phyloP scores from a whole-genome alignment of 257 asterid species.

The Lycium ferocissimum region DNA sequence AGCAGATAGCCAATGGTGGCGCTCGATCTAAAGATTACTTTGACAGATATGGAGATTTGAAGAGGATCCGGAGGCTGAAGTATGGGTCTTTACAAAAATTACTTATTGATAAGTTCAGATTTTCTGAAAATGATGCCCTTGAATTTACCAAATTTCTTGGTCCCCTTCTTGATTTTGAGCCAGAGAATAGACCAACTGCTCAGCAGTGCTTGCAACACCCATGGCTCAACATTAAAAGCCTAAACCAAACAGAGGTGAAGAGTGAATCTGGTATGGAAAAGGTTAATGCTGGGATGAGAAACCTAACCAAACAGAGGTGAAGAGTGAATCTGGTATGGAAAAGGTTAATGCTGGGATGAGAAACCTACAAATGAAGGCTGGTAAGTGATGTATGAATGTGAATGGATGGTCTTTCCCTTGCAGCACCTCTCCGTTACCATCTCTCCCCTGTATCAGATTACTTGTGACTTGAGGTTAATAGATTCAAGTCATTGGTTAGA shows the following conservation, averaged over 20 bases:
- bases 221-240: slow-evolving; percentile 62
- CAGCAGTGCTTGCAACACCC: slow-evolving; percentile 86
- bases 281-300: slow-evolving; percentile 60
- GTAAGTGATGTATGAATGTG: slow-evolving; percentile 53
- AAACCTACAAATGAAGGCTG: slow-evolving; percentile 60
- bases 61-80: slow-evolving; percentile 92
- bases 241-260: slow-evolving; percentile 48
- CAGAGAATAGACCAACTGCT: slow-evolving; percentile 93
- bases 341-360: slow-evolving; percentile 62
- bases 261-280: slow-evolving; percentile 57
- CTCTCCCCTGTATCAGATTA: slow-evolving; percentile 47
- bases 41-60: slow-evolving; percentile 91
- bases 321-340: slow-evolving; percentile 54
- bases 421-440: slow-evolving; percentile 21
- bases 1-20: slow-evolving; percentile 83
- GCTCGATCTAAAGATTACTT: slow-evolving; percentile 89
- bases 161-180: slow-evolving; percentile 88
- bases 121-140: slow-evolving; percentile 65
- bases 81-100: slow-evolving; percentile 69
- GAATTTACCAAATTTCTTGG: slow-evolving; percentile 73
- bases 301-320: slow-evolving; percentile 52
- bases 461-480: slow-evolving; percentile 34
- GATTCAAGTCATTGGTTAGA: slow-evolving; percentile 26
- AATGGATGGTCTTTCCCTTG: slow-evolving; percentile 28
- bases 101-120: slow-evolving; percentile 73